Evolutionary conservation across 2,329 filamentous ascomycete genomes (phyloP).

Genomic region (Catunica adiposa): DNA sequence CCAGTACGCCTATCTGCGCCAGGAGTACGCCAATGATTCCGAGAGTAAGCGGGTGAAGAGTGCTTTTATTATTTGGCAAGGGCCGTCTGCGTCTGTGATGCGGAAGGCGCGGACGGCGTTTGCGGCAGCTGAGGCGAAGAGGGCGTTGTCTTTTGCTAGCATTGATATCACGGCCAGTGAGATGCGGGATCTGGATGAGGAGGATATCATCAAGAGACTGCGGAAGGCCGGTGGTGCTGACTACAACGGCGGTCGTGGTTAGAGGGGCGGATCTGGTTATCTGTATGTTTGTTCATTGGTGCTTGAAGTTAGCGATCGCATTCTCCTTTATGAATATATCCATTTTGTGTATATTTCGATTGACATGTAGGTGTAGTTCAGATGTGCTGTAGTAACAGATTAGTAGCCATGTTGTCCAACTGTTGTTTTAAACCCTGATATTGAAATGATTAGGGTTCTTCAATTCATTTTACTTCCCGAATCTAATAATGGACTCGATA

Average conservation of each 20-base stretch:
- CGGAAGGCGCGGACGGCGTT: conserved; percentile 52
- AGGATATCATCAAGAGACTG: conserved; percentile 42
- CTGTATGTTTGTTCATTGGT: background rate
- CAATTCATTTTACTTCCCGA: too few relatives aligned
- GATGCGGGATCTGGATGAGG: conserved; percentile 41
- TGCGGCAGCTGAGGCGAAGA: conserved; percentile 49
- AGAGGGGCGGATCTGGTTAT: background rate
- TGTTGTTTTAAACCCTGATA: too few relatives aligned
- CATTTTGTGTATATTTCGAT: too few relatives aligned
- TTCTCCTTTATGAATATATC: background rate
- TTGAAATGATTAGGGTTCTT: too few relatives aligned
- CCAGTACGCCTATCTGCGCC: conserved; percentile 48
- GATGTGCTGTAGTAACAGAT: too few relatives aligned
- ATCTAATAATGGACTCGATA: too few relatives aligned
- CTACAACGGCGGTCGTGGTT: conserved; percentile 50
- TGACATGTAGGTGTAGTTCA: too few relatives aligned
- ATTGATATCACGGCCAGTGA: conserved; percentile 47
- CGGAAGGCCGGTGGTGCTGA: conserved; percentile 53
- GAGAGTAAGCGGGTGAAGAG: conserved; percentile 56
- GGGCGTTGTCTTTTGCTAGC: conserved; percentile 45
- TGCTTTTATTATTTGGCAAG: conserved; percentile 51
- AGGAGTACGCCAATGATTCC: conserved; percentile 56
- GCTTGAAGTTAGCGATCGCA: background rate
- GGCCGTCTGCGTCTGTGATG: conserved; percentile 48
- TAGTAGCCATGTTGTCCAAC: too few relatives aligned